phyloP scores from a whole-genome alignment of 768 basidiomycete species.

The Mrakia hoshinonis region DNA sequence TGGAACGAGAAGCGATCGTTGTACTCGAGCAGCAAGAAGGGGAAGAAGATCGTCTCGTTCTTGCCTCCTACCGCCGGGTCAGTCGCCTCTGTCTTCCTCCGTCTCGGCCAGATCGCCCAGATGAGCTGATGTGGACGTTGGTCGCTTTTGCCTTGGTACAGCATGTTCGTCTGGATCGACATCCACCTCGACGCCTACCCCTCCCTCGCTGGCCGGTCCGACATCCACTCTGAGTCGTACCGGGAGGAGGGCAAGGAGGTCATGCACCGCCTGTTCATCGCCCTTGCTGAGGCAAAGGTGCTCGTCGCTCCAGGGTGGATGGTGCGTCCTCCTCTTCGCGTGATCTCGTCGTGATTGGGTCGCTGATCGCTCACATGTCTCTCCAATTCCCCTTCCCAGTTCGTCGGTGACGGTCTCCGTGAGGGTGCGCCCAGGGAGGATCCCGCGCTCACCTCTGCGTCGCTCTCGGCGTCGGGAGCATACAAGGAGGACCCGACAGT shows the following conservation, averaged over 20 bases:
- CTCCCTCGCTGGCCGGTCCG: not conserved
- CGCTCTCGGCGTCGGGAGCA: not conserved
- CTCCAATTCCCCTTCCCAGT: not conserved
- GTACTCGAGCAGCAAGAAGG: not conserved
- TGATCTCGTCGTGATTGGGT: not conserved
- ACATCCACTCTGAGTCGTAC: not conserved
- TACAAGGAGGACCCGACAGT: constrained; percentile 1
- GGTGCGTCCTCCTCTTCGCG: not conserved
- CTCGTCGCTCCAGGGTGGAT: constrained; percentile 29
- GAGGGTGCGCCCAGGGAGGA: constrained; percentile 25
- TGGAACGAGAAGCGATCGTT: constrained; percentile 29
- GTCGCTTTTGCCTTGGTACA: not conserved
- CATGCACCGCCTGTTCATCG: constrained; percentile 7
- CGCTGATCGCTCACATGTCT: not conserved
- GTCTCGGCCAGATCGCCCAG: not conserved
- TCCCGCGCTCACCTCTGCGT: not conserved
- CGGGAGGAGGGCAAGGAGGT: constrained; percentile 1
- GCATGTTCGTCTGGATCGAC: constrained; percentile 26
- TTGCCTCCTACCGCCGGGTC: constrained; percentile 27
- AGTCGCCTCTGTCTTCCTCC: not conserved
- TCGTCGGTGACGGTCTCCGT: constrained; percentile 19
- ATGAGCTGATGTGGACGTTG: not conserved
- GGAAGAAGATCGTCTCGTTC: constrained; percentile 21
- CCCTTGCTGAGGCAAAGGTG: constrained; percentile 16
- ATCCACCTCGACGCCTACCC: constrained; percentile 17